A percentile compares a stretch with the other conserved stretches of the same genome.
phyloP scores from a whole-genome alignment of 345 rosid species.

The Citrus unshiu region DNA sequence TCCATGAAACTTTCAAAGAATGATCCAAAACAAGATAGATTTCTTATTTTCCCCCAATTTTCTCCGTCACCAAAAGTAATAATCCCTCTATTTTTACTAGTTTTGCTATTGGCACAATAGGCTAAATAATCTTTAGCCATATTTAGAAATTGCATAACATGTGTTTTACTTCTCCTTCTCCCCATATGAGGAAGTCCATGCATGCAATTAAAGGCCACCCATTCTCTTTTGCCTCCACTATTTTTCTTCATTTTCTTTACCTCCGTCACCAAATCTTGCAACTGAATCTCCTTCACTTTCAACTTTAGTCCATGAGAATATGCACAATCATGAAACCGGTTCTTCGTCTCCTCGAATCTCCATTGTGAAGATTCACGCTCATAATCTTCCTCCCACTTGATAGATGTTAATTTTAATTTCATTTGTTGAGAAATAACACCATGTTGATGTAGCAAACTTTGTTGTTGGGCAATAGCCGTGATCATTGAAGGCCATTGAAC shows the following conservation, averaged over 20 bases:
- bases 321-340: constrained; percentile 29
- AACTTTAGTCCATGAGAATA: constrained; percentile 21
- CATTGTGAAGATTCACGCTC: not conserved
- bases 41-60: constrained; percentile 9
- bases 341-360: constrained; percentile 28
- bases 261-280: constrained; percentile 29
- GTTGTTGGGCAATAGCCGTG: constrained; percentile 28
- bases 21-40: constrained; percentile 20
- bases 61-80: constrained; percentile 39
- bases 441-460: not conserved
- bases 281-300: constrained; percentile 30
- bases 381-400: constrained; percentile 26
- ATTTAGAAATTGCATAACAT: constrained; percentile 29
- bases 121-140: constrained; percentile 22
- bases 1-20: constrained; percentile 27
- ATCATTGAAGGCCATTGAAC: constrained; percentile 51
- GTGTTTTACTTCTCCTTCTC: constrained; percentile 25
- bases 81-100: constrained; percentile 18
- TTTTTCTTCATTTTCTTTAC: constrained; percentile 22
- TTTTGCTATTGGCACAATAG: not conserved
- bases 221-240: constrained; percentile 23
- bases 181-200: constrained; percentile 49
- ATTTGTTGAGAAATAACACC: not conserved
- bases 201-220: constrained; percentile 47
- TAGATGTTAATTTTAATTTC: constrained; percentile 22